Conservation (phyloP, 306 rosid species). For the Amphicarpaea edgeworthii region DNA sequence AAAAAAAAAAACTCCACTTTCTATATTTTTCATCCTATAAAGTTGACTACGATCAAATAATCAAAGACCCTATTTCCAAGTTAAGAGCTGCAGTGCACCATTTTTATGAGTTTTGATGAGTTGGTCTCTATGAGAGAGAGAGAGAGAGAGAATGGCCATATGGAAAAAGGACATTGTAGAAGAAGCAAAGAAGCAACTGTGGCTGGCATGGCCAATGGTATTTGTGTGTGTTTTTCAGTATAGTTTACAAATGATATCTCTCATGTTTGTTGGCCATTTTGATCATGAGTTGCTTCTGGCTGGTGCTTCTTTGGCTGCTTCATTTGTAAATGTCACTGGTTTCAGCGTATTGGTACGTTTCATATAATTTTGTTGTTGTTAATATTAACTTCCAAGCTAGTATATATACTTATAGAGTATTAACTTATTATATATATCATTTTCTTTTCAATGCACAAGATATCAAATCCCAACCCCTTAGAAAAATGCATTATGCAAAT, state of each 20-base stretch:
- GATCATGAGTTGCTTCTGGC: conserved; percentile 61
- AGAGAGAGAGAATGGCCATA: no score
- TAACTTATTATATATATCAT: neutral
- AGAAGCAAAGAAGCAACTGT: conserved; percentile 70
- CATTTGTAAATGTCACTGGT: conserved; percentile 64
- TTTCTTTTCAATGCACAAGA: neutral
- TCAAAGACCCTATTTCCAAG: neutral
- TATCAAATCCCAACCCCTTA: neutral
- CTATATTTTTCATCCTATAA: neutral
- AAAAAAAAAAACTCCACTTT: neutral
- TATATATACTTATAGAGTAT: no score
- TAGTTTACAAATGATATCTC: conserved; percentile 56
- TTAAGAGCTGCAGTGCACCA: no score
- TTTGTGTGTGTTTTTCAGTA: conserved; percentile 52
- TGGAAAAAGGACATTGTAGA: conserved; percentile 35
- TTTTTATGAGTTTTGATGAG: neutral
- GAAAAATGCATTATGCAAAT: neutral
- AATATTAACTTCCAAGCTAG: neutral
- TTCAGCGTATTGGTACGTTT: conserved; percentile 62
- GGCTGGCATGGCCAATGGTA: conserved; percentile 70
- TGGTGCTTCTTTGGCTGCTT: conserved; percentile 68
- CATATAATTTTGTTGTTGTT: neutral
- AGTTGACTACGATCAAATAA: neutral
- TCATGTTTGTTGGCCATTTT: conserved; percentile 76
- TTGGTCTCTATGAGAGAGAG: conserved; percentile 1